Evolutionary conservation across 75 land plant species (phyloP).

Genomic region (Selaginella moellendorffii): DNA sequence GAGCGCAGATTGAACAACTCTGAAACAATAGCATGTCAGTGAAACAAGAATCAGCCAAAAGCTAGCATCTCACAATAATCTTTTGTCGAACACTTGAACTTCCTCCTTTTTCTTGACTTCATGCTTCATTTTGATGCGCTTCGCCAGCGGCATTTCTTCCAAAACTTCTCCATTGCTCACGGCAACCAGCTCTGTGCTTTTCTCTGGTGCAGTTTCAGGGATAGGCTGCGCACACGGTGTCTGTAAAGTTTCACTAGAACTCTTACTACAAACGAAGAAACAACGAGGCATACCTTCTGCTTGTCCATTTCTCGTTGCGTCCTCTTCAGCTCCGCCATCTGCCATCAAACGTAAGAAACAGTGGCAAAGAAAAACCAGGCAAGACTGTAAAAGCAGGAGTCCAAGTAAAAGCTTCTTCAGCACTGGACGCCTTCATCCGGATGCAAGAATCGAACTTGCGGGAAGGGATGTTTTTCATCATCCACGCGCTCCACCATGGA

Average conservation of each 20-base stretch:
- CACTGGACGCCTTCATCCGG: background rate
- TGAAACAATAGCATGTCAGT: slow-evolving; percentile 8
- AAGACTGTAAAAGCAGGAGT: background rate
- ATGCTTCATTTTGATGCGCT: background rate
- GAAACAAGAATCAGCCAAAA: background rate
- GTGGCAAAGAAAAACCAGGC: background rate
- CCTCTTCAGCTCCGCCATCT: slow-evolving; percentile 22
- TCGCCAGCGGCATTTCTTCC: background rate
- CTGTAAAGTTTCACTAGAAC: background rate
- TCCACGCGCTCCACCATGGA: background rate
- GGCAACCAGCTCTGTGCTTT: background rate
- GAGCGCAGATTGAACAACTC: slow-evolving; percentile 52
- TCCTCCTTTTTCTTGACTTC: background rate
- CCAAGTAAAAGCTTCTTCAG: background rate
- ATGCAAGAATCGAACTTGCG: background rate
- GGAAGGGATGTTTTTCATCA: background rate
- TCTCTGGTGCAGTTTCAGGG: slow-evolving; percentile 10
- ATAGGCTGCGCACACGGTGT: background rate
- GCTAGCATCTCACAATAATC: background rate
- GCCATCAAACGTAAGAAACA: background rate
- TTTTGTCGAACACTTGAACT: background rate
- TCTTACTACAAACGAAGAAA: too few species aligned
- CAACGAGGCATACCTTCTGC: slow-evolving; percentile 9
- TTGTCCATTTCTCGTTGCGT: slow-evolving; percentile 16
- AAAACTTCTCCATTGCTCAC: background rate